Evolutionary conservation across 2,329 filamentous ascomycete species (phyloP).

Genomic region (Aureobasidium vineae): DNA sequence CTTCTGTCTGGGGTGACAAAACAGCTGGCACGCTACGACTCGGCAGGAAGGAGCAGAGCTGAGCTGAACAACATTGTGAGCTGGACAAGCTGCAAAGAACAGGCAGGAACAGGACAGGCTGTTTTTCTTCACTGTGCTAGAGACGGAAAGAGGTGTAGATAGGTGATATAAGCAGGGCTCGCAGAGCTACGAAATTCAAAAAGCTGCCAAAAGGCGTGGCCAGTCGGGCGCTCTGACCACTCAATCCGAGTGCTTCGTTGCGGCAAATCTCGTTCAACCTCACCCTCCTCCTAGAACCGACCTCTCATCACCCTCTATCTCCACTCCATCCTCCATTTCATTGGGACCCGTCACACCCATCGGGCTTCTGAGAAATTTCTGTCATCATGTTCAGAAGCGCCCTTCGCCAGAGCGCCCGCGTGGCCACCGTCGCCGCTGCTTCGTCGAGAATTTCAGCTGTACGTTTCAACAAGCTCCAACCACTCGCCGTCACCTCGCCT

Average conservation of each 20-base stretch:
- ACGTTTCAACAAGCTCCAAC: conserved; percentile 57
- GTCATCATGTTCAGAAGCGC: conserved; percentile 94
- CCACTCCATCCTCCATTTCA: conserved; percentile 28
- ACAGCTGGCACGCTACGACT: conserved; percentile 5
- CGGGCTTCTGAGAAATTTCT: conserved; percentile 28
- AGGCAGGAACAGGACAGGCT: background rate
- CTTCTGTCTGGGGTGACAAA: conserved; percentile 21
- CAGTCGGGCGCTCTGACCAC: conserved; percentile 8
- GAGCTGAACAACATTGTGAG: background rate
- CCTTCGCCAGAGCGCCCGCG: conserved; percentile 93
- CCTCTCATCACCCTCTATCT: conserved; percentile 29
- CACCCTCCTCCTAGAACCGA: conserved; percentile 26
- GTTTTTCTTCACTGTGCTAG: background rate
- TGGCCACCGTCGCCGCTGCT: conserved; percentile 90
- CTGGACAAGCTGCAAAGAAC: background rate
- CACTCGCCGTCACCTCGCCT: conserved; percentile 44
- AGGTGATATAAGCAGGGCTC: background rate
- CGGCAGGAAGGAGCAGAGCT: background rate
- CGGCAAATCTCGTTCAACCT: conserved; percentile 26
- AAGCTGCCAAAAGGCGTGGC: conserved; percentile 22
- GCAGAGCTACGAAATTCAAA: conserved; percentile 23
- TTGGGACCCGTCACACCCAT: conserved; percentile 28
- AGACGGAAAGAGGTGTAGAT: background rate
- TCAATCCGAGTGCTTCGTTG: conserved; percentile 20
- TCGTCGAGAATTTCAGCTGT: conserved; percentile 89